Percentiles rank a stretch among this genome's conserved stretches.
phyloP scores from a whole-genome alignment of 768 basidiomycete genomes.

The Tremella mesenterica region DNA sequence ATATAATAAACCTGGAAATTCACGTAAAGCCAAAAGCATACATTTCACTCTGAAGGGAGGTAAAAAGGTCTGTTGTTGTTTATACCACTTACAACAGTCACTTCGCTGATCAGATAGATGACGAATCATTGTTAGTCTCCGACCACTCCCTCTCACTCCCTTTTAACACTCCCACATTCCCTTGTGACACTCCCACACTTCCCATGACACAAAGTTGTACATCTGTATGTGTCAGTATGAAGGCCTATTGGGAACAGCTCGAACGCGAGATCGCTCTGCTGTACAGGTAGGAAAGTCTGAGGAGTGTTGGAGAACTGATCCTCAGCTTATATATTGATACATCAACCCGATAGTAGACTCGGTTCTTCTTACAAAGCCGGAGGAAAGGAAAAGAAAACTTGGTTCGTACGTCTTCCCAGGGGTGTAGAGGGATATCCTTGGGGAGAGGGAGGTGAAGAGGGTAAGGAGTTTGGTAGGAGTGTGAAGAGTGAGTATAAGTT shows the following conservation, averaged over 20 bases:
- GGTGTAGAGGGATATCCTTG: slow-evolving; percentile 23
- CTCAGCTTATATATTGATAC: slow-evolving; percentile 31
- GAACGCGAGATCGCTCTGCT: too few relatives aligned
- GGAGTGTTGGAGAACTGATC: too few relatives aligned
- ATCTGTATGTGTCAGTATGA: neutral
- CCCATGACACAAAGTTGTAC: too few relatives aligned
- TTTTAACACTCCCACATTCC: neutral
- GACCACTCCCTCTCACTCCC: neutral
- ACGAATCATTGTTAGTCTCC: slow-evolving; percentile 20
- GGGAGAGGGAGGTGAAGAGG: slow-evolving; percentile 33
- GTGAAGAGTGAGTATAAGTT: slow-evolving; percentile 30
- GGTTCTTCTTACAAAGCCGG: slow-evolving; percentile 2
- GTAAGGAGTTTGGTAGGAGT: slow-evolving; percentile 25
- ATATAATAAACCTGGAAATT: neutral
- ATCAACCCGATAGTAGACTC: slow-evolving; percentile 5
- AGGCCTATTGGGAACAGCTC: neutral
- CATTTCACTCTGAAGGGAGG: slow-evolving; percentile 30
- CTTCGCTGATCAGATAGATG: slow-evolving; percentile 22
- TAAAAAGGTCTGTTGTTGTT: slow-evolving; percentile 17
- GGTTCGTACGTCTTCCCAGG: slow-evolving; percentile 33
- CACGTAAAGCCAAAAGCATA: slow-evolving; percentile 21
- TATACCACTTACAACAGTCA: neutral
- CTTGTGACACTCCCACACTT: too few relatives aligned
- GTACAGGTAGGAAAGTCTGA: too few relatives aligned
- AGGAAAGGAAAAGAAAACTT: slow-evolving; percentile 25